Conservation (phyloP, 1,284 basidiomycete species). For the Leccinum griseonigrum region DNA sequence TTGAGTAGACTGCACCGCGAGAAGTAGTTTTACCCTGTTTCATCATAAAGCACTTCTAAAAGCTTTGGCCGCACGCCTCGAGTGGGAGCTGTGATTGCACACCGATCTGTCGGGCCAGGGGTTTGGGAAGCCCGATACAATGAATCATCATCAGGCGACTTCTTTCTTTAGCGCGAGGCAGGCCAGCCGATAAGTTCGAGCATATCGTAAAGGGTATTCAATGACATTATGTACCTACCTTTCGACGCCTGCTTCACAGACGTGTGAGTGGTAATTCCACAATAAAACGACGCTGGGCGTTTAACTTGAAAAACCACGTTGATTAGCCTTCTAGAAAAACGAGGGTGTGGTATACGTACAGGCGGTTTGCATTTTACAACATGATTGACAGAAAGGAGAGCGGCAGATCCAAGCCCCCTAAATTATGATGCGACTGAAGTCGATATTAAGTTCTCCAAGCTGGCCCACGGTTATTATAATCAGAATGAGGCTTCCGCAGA, state of each 20-base stretch:
- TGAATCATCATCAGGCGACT: background rate
- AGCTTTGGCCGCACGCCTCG: background rate
- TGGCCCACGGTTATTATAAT: no score
- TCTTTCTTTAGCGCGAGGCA: background rate
- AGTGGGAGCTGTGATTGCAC: background rate
- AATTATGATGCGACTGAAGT: background rate
- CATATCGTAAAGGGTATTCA: background rate
- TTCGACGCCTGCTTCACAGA: background rate
- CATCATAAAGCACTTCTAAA: background rate
- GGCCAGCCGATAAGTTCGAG: background rate
- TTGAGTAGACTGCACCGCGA: background rate
- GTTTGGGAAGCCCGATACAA: background rate
- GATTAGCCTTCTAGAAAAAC: background rate
- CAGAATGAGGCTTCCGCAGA: background rate
- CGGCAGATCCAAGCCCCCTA: background rate
- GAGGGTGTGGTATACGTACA: background rate
- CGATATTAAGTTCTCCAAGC: no score
- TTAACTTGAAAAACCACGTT: background rate
- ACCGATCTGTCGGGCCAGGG: background rate
- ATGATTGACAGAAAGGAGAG: background rate
- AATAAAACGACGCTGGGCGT: background rate
- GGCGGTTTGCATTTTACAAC: background rate
- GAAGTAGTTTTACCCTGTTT: background rate
- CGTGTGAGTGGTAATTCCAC: background rate
- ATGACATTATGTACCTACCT: background rate